Percentiles rank a stretch among this genome's conserved stretches.
Conservation (phyloP, 176 grass and related monocot species). For the Sorghum bicolor region Sorghum_bicolor_NCBIv3 NC_012873.2:7890001-7890500, state of each 20-base stretch:
- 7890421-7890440: neutral
- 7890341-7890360: slow-evolving; percentile 49
- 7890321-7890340: slow-evolving; percentile 49
- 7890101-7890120: no score
- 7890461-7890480: no score
- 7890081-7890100: no score
- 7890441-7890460: neutral
- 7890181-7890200: neutral
- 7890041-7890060: neutral
- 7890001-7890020: no score
- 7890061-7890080: no score
- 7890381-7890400: slow-evolving; percentile 69
- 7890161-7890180: neutral
- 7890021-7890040: neutral
- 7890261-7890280: slow-evolving; percentile 53
- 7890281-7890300: slow-evolving; percentile 61
- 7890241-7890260: slow-evolving; percentile 53
- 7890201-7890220: slow-evolving; percentile 3
- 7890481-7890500: neutral
- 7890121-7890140: neutral
- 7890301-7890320: slow-evolving; percentile 48
- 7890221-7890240: slow-evolving; percentile 43
- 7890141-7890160: neutral
- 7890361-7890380: slow-evolving; percentile 70
- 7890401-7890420: neutral